Percentiles rank a stretch among this genome's conserved stretches.
These are phyloP conservation scores for Pythium utonaiense DNA, from an alignment of 352 stramenopile species.

Conservation along the genomic window DNA sequence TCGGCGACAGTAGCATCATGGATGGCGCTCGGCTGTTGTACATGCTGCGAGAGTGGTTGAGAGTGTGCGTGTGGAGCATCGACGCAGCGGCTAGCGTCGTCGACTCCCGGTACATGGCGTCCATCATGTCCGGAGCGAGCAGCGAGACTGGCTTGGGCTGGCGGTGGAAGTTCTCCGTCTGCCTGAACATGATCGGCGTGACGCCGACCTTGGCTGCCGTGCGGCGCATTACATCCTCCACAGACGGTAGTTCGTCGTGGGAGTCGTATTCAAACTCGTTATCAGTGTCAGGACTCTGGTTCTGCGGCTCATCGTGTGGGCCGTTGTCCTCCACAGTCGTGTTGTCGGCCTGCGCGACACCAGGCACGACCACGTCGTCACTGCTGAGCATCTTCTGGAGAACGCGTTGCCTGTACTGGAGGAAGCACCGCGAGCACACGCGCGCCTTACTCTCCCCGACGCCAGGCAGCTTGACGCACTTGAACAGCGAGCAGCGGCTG, in stretches of 20 bases:
- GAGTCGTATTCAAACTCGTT: slow-evolving; percentile 5
- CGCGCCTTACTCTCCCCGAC: slow-evolving; percentile 56
- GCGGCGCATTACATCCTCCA: slow-evolving; percentile 16
- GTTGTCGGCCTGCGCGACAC: background rate
- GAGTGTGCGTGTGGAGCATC: background rate
- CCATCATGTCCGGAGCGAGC: slow-evolving; percentile 11
- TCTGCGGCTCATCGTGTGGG: background rate
- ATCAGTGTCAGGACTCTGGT: background rate
- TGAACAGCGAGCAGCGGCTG: slow-evolving; percentile 72
- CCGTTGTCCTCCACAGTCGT: too few species aligned
- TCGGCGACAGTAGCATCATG: slow-evolving; percentile 18
- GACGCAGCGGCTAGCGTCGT: background rate
- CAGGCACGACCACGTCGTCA: background rate
- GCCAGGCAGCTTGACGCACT: slow-evolving; percentile 54
- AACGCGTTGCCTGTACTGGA: slow-evolving; percentile 49
- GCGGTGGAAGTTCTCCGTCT: background rate
- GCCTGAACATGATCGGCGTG: slow-evolving; percentile 1
- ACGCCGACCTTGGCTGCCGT: slow-evolving; percentile 11
- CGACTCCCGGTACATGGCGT: slow-evolving; percentile 11
- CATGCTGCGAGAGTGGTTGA: slow-evolving; percentile 6
- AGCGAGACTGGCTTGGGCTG: slow-evolving; percentile 14
- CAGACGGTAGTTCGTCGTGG: slow-evolving; percentile 12
- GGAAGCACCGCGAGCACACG: slow-evolving; percentile 70
- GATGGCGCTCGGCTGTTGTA: slow-evolving; percentile 7
- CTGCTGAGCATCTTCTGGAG: slow-evolving; percentile 11